Evolutionary conservation across 768 basidiomycete species (phyloP).

Genomic region (Rhizopogon vulgaris): DNA sequence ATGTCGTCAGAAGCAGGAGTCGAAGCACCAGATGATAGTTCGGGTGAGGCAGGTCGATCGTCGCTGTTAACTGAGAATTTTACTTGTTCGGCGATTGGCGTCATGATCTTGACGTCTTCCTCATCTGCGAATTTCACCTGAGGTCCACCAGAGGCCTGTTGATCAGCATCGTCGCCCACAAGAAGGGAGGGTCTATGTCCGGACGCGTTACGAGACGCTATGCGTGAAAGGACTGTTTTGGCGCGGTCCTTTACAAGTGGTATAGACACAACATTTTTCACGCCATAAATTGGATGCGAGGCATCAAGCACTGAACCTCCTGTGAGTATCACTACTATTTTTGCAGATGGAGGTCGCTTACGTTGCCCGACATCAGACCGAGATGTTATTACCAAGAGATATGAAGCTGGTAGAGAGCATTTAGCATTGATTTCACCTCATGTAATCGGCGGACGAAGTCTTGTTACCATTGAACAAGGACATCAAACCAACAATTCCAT

Average conservation of each 20-base stretch:
- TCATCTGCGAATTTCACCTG: conserved; percentile 52
- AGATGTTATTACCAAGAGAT: conserved; percentile 67
- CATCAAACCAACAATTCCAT: conserved; percentile 73
- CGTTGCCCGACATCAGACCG: conserved; percentile 58
- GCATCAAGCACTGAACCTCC: conserved; percentile 55
- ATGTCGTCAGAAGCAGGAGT: conserved; percentile 45
- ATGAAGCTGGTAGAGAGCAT: conserved; percentile 45
- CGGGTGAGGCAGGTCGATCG: conserved; percentile 13
- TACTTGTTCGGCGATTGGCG: conserved; percentile 22
- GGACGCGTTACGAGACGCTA: conserved; percentile 45
- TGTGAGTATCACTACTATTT: neutral
- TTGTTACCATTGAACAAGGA: conserved; percentile 62
- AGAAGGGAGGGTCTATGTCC: conserved; percentile 43
- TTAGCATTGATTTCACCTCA: neutral
- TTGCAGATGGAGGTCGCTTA: conserved; percentile 28
- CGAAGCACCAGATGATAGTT: conserved; percentile 43
- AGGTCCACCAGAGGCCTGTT: conserved; percentile 13
- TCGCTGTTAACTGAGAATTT: neutral
- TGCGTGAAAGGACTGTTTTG: conserved; percentile 39
- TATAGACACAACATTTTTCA: conserved; percentile 66
- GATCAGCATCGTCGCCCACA: conserved; percentile 17
- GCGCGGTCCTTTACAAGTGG: conserved; percentile 68
- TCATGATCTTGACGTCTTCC: conserved; percentile 40
- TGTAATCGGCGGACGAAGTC: neutral
- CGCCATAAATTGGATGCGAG: conserved; percentile 53